Evolutionary conservation across 2,329 filamentous ascomycete species (phyloP).

Genomic region (Akanthomyces muscarius): DNA sequence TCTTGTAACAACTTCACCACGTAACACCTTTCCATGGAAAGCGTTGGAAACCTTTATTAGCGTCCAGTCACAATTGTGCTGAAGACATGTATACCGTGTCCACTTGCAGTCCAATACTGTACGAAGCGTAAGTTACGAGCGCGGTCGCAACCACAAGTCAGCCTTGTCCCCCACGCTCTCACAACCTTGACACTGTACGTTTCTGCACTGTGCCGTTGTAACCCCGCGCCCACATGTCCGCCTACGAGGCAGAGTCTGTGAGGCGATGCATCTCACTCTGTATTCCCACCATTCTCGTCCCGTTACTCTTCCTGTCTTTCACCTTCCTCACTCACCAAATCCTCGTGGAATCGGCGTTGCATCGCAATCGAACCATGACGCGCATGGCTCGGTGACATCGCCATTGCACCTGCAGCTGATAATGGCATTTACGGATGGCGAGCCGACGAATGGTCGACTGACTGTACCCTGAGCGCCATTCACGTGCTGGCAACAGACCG

Average conservation of each 20-base stretch:
- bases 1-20: neutral
- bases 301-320: neutral
- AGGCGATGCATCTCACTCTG: neutral
- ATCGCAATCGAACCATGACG: constrained; percentile 4
- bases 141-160: neutral
- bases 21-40: constrained; percentile 2
- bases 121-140: neutral
- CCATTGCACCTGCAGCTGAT: constrained; percentile 12
- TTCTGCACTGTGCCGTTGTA: neutral
- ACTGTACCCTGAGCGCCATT: constrained; percentile 12
- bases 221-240: constrained; percentile 1
- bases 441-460: constrained; percentile 10
- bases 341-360: constrained; percentile 5
- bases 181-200: neutral
- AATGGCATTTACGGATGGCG: neutral
- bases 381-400: constrained; percentile 7
- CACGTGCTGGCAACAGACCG: constrained; percentile 4
- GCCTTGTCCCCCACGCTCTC: neutral
- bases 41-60: neutral
- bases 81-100: neutral
- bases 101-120: neutral
- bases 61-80: constrained; percentile 9
- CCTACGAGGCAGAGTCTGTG: constrained; percentile 6
- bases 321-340: neutral
- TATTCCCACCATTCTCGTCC: neutral